These are phyloP conservation scores for Phytophthora fragariaefolia DNA, from an alignment of 352 stramenopile species.

Conservation along the genomic window DNA sequence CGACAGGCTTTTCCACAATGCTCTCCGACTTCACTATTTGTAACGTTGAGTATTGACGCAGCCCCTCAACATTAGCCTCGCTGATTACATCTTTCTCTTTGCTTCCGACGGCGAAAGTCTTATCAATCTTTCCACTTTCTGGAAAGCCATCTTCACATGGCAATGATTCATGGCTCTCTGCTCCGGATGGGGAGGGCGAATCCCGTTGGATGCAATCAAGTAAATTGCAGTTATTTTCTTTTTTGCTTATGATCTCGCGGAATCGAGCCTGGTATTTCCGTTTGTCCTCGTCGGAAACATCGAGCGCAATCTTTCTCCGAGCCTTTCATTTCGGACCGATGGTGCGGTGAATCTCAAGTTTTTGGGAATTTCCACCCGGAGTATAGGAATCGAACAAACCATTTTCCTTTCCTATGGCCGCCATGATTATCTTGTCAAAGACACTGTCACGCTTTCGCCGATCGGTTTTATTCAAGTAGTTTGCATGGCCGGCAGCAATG, in stretches of 20 bases:
- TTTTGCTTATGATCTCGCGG: slow-evolving; percentile 34
- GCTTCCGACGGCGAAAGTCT: slow-evolving; percentile 32
- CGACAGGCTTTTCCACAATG: slow-evolving; percentile 23
- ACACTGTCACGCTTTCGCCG: slow-evolving; percentile 40
- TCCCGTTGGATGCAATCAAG: slow-evolving; percentile 24
- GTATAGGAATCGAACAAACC: slow-evolving; percentile 33
- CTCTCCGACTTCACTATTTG: slow-evolving; percentile 34
- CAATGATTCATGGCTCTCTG: slow-evolving; percentile 26
- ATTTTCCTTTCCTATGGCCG: slow-evolving; percentile 40
- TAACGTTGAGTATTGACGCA: slow-evolving; percentile 30
- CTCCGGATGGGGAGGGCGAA: slow-evolving; percentile 21
- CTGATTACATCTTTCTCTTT: slow-evolving; percentile 28
- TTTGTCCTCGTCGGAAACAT: slow-evolving; percentile 36
- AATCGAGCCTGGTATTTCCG: slow-evolving; percentile 30
- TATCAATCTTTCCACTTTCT: slow-evolving; percentile 32
- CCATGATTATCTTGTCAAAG: slow-evolving; percentile 49
- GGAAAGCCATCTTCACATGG: slow-evolving; percentile 24
- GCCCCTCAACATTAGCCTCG: slow-evolving; percentile 28
- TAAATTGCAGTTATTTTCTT: slow-evolving; percentile 18
- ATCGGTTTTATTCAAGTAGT: slow-evolving; percentile 38
- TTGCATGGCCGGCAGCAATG: slow-evolving; percentile 49
- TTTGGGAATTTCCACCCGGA: slow-evolving; percentile 22
- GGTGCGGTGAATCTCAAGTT: slow-evolving; percentile 29
- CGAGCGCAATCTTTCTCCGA: slow-evolving; percentile 32
- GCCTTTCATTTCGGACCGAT: slow-evolving; percentile 32